Base-by-base conservation (phyloP, 2,329 filamentous ascomycete species). In the Thermoascus crustaceus region DNA sequence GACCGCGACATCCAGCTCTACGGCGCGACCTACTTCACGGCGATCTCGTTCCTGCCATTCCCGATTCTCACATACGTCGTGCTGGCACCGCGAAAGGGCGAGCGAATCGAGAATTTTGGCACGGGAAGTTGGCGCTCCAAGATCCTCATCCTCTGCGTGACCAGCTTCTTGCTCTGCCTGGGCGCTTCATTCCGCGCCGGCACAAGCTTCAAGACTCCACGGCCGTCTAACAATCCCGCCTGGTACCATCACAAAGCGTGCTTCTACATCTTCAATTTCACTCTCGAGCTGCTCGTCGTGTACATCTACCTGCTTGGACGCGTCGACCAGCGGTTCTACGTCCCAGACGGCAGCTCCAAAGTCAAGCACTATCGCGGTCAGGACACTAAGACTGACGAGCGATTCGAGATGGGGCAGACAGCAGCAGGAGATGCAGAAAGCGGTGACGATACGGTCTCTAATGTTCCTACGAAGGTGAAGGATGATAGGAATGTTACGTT, bases 261-360 rank as follows among this genome's bases (percentile, higher is more conserved):
- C 49, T 94, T 86, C 66, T 94, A 91, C 64, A 63, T 78, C 52
- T 84, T 91, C 66, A 83, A 85, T 62, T 93, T 84, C 53, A 66
- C 65, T 10, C 68, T 88, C 23, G 87, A 94, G 60, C 64, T 88
- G 25, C 53, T 82, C 16, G 76, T 86, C 23, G 70, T 89, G 4
- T 72, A 70, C 35, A 62, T 79, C 6, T 89, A 84, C 59, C 71
- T 79, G 0, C 51, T 82, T 10, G 59, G 72, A 13, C 73, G 86
- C 20, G 78, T 91, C 42, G 87, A 94, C 55, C 69, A 71, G 42
- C 74, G 83, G 26, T 93, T 89, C 64, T 72, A 81, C 52, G 65
- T 91, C 16, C 84, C 84, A 1, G 66, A 91, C 53, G 80, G 82
- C 29, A 77, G 77, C 21, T 35, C 14, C 17, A 33, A 32, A 21